Evolutionary conservation across 2,329 filamentous ascomycete species (phyloP), one percentile per base, ranked within the genome.

Genomic region (Diaporthe caulivora): DNA sequence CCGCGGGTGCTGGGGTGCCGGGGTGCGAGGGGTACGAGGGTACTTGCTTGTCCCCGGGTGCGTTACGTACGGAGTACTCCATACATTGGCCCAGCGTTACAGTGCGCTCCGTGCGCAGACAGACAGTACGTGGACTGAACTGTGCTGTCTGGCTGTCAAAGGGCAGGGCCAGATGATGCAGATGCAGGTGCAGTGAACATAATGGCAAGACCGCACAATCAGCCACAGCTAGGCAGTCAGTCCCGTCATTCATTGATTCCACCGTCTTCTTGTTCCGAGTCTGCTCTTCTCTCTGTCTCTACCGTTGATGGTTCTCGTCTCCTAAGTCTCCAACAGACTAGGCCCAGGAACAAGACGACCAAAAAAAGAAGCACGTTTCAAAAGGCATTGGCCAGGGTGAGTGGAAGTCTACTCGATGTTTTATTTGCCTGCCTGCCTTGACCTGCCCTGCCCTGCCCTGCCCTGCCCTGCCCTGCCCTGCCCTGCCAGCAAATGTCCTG

Each of bases 341-440:
- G 47, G 44, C 29, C 44, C 44, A 40, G 11, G 26, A 13, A 34
- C 24, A 47, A n/a, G 7, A 47, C 24, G 62, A 67, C 62, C n/a
- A 53, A 67, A 67, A 67, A 67, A 67, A 67, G 62, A 67, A 53
- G 29, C 44, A 67, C 62, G 62, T 67, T 67, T 67, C 62, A 67
- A 67, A 53, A 47, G 44, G 62, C 62, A 67, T 67, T 67, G 47
- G 62, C 62, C 62, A 67, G 53, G 67, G 54, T 70, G 44, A 34
- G 58, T n/a, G 37, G 13, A 40, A 29, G 40, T 31, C 40, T 47
- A 44, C 29, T 51, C 18, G 13, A 26, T 70, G 51, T 57, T 64
- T 68, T 68, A 51, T 24, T 51, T 68, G 64, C 44, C 40, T 15
- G n/a, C n/a, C n/a, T n/a, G n/a, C n/a, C n/a, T n/a, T n/a, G n/a